These are phyloP conservation scores for Prosopis cineraria DNA, from an alignment of 306 rosid genomes.

Conservation along the genomic window DNA sequence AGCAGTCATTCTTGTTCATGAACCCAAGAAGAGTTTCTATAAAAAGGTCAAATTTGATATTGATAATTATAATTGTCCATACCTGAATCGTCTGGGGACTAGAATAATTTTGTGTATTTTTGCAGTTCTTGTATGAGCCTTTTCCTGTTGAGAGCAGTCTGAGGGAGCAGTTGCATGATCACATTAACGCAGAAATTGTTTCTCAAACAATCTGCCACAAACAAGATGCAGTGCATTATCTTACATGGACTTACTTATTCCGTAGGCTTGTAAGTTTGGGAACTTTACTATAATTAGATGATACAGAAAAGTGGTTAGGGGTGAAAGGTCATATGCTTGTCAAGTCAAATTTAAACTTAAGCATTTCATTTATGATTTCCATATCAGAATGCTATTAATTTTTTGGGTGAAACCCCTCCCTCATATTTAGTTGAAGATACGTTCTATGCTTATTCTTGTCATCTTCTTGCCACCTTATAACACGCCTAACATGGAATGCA, in stretches of 20 bases:
- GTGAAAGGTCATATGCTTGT: background rate
- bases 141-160: slow-evolving; percentile 98
- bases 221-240: slow-evolving; percentile 96
- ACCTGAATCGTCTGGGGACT: slow-evolving; percentile 23
- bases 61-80: slow-evolving; percentile 25
- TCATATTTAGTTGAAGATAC: background rate
- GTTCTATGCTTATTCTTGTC: background rate
- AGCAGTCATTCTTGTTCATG: slow-evolving; percentile 99
- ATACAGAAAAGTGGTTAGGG: background rate
- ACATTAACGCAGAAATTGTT: slow-evolving; percentile 92
- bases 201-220: slow-evolving; percentile 92
- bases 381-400: background rate
- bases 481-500: background rate
- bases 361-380: background rate
- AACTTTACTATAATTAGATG: background rate
- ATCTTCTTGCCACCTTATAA: background rate
- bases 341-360: background rate
- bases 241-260: slow-evolving; percentile 94
- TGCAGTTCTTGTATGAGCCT: slow-evolving; percentile 97
- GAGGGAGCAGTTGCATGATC: slow-evolving; percentile 84
- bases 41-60: slow-evolving; percentile 67
- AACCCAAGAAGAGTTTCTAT: slow-evolving; percentile 96
- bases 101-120: slow-evolving; percentile 33
- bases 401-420: background rate
- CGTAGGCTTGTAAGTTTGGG: slow-evolving; percentile 84